phyloP scores from a whole-genome alignment of 495 filamentous ascomycete species.

The Penicillium flavigenum region DNA sequence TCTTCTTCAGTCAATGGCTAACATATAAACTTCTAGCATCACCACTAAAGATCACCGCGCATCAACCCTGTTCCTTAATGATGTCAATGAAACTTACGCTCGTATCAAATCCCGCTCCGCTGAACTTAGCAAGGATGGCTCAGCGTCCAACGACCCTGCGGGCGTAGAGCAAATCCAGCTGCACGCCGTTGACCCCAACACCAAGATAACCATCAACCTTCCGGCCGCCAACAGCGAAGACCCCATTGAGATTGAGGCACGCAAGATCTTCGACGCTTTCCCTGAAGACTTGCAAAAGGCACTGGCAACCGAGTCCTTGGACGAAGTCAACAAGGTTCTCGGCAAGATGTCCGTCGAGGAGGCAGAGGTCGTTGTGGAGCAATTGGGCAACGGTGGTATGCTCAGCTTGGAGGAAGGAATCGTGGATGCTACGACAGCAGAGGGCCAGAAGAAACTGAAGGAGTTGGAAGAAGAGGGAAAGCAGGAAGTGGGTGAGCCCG shows the following conservation, averaged over 20 bases:
- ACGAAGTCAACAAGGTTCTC: constrained; percentile 94
- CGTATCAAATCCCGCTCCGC: constrained; percentile 74
- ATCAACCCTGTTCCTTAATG: constrained; percentile 85
- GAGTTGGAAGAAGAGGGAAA: constrained; percentile 67
- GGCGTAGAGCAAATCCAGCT: constrained; percentile 97
- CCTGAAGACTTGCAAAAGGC: constrained; percentile 75
- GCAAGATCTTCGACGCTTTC: constrained; percentile 82
- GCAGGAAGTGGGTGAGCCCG: constrained; percentile 43
- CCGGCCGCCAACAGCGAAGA: constrained; percentile 62
- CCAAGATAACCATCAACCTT: constrained; percentile 85
- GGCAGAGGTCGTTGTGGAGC: constrained; percentile 84
- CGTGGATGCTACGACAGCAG: constrained; percentile 93
- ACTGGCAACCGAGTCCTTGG: constrained; percentile 78
- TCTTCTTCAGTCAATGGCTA: constrained; percentile 9
- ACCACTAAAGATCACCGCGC: constrained; percentile 91
- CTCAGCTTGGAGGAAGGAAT: constrained; percentile 88
- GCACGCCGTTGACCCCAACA: constrained; percentile 92
- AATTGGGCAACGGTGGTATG: constrained; percentile 84
- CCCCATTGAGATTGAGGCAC: constrained; percentile 59
- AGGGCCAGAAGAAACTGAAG: constrained; percentile 74
- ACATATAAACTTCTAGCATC: constrained; percentile 54
- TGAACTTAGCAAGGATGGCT: constrained; percentile 69
- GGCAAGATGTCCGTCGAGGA: constrained; percentile 91
- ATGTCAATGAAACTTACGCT: constrained; percentile 82
- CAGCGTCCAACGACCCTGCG: constrained; percentile 61